These are phyloP conservation scores for Dictyostelium brefeldianum DNA, from an alignment of 78 protist genomes.

Conservation along the genomic window DNA sequence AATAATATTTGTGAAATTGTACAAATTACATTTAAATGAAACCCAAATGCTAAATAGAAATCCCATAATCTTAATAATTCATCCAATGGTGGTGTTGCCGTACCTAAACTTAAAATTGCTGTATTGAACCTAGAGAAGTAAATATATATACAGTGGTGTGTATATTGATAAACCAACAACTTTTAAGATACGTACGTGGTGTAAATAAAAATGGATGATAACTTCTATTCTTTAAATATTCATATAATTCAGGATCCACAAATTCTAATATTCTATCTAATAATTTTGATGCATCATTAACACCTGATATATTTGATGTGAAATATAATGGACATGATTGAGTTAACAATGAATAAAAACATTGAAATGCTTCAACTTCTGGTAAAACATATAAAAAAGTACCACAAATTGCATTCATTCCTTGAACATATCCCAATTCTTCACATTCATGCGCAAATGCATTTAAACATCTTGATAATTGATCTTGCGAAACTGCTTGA, in stretches of 20 bases:
- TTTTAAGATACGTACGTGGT: no score
- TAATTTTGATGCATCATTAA: conserved; percentile 70
- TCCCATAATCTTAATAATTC: conserved; percentile 90
- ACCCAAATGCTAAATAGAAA: conserved; percentile 88
- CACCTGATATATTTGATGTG: conserved; percentile 78
- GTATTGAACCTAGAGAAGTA: no score
- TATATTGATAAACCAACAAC: no score
- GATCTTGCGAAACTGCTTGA: conserved; percentile 59
- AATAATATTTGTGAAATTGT: conserved; percentile 82
- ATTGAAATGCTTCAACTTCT: conserved; percentile 89
- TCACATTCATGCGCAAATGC: conserved; percentile 40
- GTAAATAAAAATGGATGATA: conserved; percentile 61
- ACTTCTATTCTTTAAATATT: conserved; percentile 38
- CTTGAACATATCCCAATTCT: conserved; percentile 87
- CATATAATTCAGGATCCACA: conserved; percentile 75
- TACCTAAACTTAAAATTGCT: conserved; percentile 78
- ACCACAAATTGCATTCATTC: conserved; percentile 91
- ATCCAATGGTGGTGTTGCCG: conserved; percentile 83
- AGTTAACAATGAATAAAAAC: conserved; percentile 43
- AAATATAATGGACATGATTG: conserved; percentile 76
- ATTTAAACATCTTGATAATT: conserved; percentile 66
- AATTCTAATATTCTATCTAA: conserved; percentile 65
- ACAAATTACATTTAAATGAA: conserved; percentile 83
- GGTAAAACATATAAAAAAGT: conserved; percentile 91
- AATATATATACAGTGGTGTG: no score